Evolutionary conservation across 2,329 filamentous ascomycete genomes (phyloP).

Genomic region (Gnomoniopsis smithogilvyi): DNA sequence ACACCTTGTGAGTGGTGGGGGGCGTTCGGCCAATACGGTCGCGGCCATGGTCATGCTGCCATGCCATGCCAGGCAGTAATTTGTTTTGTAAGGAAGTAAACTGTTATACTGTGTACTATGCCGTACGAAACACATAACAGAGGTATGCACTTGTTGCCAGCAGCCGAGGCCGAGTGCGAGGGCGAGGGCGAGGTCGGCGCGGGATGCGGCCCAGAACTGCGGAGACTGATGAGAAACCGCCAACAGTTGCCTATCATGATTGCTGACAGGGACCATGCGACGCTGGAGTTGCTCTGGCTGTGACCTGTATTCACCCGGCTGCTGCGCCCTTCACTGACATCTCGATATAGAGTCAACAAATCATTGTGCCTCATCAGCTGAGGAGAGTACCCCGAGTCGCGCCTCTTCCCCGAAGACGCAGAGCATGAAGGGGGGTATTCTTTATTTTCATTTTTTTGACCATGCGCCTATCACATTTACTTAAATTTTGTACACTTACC

Average conservation of each 20-base stretch:
- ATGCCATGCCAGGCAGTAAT: background rate
- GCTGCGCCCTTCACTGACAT: background rate
- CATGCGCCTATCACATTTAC: too few relatives aligned
- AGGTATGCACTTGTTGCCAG: too few relatives aligned
- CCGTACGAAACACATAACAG: too few relatives aligned
- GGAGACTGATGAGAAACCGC: background rate
- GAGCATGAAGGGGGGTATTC: too few relatives aligned
- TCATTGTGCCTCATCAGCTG: too few relatives aligned
- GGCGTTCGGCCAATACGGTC: background rate
- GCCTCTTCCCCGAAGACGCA: too few relatives aligned
- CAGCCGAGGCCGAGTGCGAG: background rate
- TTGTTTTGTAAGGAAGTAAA: background rate
- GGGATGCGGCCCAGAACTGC: background rate
- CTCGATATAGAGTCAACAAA: background rate
- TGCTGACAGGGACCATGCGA: background rate
- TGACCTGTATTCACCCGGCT: conserved; percentile 8
- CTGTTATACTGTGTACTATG: too few relatives aligned
- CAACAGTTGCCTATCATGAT: background rate
- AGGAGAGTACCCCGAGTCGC: too few relatives aligned
- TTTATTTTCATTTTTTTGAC: too few relatives aligned
- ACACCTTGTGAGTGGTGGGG: background rate
- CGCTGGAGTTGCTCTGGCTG: conserved; percentile 2
- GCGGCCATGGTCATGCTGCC: background rate
- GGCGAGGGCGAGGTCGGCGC: background rate
- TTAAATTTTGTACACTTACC: too few relatives aligned